A percentile compares a stretch with the other conserved stretches of the same genome.
Conservation (phyloP, 352 stramenopile species). For the Blastocystis sp. region DNA sequence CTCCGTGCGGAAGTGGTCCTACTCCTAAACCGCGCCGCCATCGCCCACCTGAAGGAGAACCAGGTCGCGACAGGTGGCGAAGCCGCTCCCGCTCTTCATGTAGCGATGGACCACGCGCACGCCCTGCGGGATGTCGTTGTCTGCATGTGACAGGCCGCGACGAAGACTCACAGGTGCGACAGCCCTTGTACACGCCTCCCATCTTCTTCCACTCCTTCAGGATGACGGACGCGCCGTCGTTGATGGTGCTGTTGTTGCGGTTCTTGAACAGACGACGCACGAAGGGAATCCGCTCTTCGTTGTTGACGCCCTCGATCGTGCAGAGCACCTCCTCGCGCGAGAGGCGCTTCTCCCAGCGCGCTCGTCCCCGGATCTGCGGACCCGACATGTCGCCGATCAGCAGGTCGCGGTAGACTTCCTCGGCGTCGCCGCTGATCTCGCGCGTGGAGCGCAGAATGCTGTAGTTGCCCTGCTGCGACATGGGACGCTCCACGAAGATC, state of each 20-base stretch:
- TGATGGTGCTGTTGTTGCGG: neutral
- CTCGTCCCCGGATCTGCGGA: neutral
- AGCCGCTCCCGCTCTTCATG: constrained; percentile 64
- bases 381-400: constrained; percentile 36
- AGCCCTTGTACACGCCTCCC: constrained; percentile 4
- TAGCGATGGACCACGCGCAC: constrained; percentile 28
- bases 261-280: constrained; percentile 31
- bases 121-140: constrained; percentile 51
- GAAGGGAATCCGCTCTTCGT: constrained; percentile 59
- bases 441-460: constrained; percentile 59
- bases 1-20: constrained; percentile 51
- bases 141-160: neutral
- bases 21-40: neutral
- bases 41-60: constrained; percentile 16
- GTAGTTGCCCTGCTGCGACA: constrained; percentile 37
- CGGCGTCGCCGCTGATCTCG: constrained; percentile 53
- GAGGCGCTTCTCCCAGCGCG: constrained; percentile 58
- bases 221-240: constrained; percentile 44
- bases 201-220: constrained; percentile 69
- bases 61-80: constrained; percentile 42
- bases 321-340: constrained; percentile 52
- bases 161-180: neutral
- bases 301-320: constrained; percentile 19
- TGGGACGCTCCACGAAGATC: constrained; percentile 54
- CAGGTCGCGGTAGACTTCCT: constrained; percentile 65